Evolutionary conservation across 306 rosid genomes (phyloP).

Genomic region (Arachis stenosperma): DNA sequence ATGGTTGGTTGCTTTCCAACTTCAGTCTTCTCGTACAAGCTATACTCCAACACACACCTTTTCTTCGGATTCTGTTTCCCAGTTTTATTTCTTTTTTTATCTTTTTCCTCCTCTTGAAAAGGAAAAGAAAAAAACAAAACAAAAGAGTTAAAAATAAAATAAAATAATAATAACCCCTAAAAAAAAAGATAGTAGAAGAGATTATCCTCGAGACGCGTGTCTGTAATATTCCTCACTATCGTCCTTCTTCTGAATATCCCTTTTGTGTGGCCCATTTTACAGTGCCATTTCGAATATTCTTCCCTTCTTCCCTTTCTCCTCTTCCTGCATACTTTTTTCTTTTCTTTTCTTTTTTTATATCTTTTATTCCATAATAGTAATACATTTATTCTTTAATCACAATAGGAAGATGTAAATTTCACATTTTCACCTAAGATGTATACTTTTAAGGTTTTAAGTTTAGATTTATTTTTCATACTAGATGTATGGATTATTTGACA

Average conservation of each 20-base stretch:
- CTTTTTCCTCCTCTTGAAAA: neutral
- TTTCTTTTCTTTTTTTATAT: neutral
- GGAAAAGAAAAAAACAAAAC: constrained; percentile 25
- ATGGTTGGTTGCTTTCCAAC: constrained; percentile 81
- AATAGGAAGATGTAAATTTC: no score
- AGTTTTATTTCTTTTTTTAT: constrained; percentile 2
- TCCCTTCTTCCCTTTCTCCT: constrained; percentile 32
- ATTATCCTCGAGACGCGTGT: constrained; percentile 66
- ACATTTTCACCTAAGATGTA: no score
- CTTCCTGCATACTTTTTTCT: constrained; percentile 2
- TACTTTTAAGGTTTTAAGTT: no score
- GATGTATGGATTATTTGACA: no score
- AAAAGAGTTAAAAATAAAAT: neutral
- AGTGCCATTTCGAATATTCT: constrained; percentile 63
- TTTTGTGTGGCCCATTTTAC: constrained; percentile 61
- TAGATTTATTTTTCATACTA: no score
- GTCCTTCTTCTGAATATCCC: constrained; percentile 84
- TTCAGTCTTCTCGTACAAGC: constrained; percentile 69
- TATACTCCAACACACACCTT: constrained; percentile 81
- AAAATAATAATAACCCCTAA: neutral
- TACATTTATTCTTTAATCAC: no score
- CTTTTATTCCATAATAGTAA: neutral
- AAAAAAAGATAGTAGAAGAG: constrained; percentile 28
- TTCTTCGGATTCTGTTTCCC: constrained; percentile 62
- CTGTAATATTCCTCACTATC: constrained; percentile 55